Conservation (phyloP, 2,329 filamentous ascomycete species). For the Colletotrichum tanaceti region DNA sequence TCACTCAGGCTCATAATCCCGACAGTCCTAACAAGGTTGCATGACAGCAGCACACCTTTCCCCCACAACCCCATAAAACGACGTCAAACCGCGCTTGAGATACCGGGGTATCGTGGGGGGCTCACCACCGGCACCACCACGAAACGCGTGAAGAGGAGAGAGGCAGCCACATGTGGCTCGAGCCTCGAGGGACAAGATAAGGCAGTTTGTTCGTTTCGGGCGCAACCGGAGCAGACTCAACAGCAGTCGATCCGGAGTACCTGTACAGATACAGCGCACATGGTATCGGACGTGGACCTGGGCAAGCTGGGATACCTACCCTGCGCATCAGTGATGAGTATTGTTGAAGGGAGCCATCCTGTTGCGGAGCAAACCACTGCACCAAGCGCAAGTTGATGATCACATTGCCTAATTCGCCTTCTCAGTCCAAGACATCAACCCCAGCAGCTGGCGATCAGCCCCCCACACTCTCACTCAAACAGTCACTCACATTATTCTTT, state of each 20-base stretch:
- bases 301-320: too few species aligned
- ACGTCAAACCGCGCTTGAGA: conserved; percentile 36
- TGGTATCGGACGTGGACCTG: not conserved
- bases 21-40: conserved; percentile 37
- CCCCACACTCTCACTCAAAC: conserved; percentile 8
- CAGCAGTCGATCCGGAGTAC: not conserved
- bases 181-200: conserved; percentile 23
- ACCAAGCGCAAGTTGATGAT: not conserved
- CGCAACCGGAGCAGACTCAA: conserved; percentile 8
- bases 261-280: not conserved
- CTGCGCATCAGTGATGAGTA: not conserved
- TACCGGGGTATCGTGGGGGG: conserved; percentile 38
- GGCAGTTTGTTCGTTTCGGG: conserved; percentile 17
- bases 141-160: conserved; percentile 23
- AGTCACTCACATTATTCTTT: not conserved
- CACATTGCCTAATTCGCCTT: conserved; percentile 5
- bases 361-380: not conserved
- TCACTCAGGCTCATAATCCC: conserved; percentile 23
- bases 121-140: conserved; percentile 26
- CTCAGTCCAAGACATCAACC: conserved; percentile 12
- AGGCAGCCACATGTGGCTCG: conserved; percentile 26
- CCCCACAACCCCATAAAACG: conserved; percentile 42
- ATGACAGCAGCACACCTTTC: conserved; percentile 34
- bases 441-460: conserved; percentile 8
- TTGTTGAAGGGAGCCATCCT: not conserved